phyloP scores from a whole-genome alignment of 371 early-diverging fungal genomes.

The Thermomucor indicae-seudaticae region DNA sequence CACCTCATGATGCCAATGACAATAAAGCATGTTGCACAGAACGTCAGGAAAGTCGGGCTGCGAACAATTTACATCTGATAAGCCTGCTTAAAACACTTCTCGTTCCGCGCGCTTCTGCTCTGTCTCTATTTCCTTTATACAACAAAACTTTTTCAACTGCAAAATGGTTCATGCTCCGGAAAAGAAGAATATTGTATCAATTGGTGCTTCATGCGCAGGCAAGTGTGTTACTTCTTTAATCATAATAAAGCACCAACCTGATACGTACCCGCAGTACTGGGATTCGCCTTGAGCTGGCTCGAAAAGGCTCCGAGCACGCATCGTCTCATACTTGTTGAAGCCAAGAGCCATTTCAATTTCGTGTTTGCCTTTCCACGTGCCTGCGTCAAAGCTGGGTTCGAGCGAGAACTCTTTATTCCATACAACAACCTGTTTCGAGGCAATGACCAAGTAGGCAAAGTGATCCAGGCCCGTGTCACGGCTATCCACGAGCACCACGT shows the following conservation, averaged over 20 bases:
- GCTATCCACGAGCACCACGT: constrained; percentile 46
- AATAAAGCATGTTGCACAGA: too few relatives aligned
- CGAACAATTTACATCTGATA: too few relatives aligned
- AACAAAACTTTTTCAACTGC: too few relatives aligned
- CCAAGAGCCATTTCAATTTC: constrained; percentile 55
- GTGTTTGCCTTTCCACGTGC: constrained; percentile 67
- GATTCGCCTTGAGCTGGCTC: background rate
- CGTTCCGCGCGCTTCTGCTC: too few relatives aligned
- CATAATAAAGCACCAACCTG: background rate
- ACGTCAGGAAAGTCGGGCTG: too few relatives aligned
- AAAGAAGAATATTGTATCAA: constrained; percentile 4
- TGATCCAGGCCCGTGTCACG: constrained; percentile 47
- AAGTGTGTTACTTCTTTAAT: background rate
- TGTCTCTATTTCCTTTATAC: too few relatives aligned
- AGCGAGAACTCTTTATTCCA: constrained; percentile 57
- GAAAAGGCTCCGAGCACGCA: constrained; percentile 11
- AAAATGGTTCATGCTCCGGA: constrained; percentile 6
- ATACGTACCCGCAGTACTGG: background rate
- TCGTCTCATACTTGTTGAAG: constrained; percentile 56
- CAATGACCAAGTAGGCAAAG: constrained; percentile 44
- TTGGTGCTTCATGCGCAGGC: constrained; percentile 10
- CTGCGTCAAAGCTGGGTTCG: constrained; percentile 52
- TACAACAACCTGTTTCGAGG: constrained; percentile 43
- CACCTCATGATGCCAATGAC: too few relatives aligned
- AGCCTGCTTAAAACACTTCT: too few relatives aligned